Evolutionary conservation across 108 stramenopile species (phyloP).

Genomic region (Cyclostephanos invisitatus): DNA sequence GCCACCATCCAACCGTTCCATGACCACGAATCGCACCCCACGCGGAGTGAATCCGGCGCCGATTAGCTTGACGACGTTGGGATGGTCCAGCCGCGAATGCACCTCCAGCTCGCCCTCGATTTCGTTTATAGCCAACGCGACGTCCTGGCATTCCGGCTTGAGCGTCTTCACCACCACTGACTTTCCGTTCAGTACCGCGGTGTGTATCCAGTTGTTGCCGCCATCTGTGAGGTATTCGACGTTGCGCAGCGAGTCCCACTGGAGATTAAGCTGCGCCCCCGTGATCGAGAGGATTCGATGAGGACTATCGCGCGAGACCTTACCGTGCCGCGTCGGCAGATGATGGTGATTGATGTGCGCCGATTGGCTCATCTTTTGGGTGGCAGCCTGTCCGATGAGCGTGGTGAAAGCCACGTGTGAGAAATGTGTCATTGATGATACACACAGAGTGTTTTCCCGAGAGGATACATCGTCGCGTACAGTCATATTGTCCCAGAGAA

Average conservation of each 20-base stretch:
- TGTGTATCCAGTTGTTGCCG: constrained; percentile 92
- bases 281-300: constrained; percentile 65
- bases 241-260: constrained; percentile 79
- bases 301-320: constrained; percentile 37
- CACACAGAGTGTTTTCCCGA: too few relatives aligned
- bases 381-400: not conserved
- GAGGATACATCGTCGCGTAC: not conserved
- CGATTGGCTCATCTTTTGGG: constrained; percentile 36
- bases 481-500: not conserved
- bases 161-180: constrained; percentile 89
- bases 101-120: constrained; percentile 85
- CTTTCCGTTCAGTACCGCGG: constrained; percentile 75
- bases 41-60: constrained; percentile 85
- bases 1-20: constrained; percentile 91
- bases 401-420: not conserved
- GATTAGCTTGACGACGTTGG: constrained; percentile 74
- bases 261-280: constrained; percentile 76
- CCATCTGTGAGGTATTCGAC: constrained; percentile 93
- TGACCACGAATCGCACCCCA: constrained; percentile 82
- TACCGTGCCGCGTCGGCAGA: not conserved
- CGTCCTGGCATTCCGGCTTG: constrained; percentile 90
- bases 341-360: constrained; percentile 9
- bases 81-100: constrained; percentile 78
- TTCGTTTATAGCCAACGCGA: constrained; percentile 86
- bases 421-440: not conserved